These are phyloP conservation scores for Chlamydomonas reinhardtii DNA, from an alignment of 163 green algal species.

Conservation along the genomic window DNA sequence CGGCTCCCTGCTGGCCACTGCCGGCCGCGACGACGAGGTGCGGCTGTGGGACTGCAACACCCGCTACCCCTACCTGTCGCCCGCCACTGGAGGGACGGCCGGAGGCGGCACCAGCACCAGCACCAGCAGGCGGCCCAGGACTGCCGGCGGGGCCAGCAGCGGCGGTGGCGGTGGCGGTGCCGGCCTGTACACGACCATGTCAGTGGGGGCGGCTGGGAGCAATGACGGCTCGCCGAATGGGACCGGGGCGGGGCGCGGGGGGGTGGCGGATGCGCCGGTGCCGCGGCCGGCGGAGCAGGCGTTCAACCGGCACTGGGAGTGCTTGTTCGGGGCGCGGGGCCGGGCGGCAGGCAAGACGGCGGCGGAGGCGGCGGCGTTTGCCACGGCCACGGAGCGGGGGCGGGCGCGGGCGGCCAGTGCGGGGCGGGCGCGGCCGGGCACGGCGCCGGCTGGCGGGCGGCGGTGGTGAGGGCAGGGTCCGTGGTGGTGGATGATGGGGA, in stretches of 20 bases:
- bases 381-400: not conserved
- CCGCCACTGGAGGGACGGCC: not conserved
- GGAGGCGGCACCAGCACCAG: no score
- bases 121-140: not conserved
- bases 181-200: not conserved
- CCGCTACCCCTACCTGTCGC: not conserved
- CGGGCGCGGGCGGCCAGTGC: not conserved
- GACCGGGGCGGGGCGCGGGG: not conserved
- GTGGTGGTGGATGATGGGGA: no score
- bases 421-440: not conserved
- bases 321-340: not conserved
- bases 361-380: not conserved
- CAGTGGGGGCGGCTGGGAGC: not conserved
- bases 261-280: not conserved
- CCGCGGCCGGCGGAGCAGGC: not conserved
- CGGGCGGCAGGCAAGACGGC: not conserved
- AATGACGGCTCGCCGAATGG: not conserved
- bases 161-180: no score
- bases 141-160: not conserved
- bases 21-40: slow-evolving; percentile 41
- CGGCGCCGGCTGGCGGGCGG: not conserved
- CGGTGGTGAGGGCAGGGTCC: no score
- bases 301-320: slow-evolving; percentile 33
- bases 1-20: slow-evolving; percentile 13
- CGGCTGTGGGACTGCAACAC: slow-evolving; percentile 12